Base-by-base conservation (phyloP, 805 yeast species). In the Barnettozyma vustinii region DNA sequence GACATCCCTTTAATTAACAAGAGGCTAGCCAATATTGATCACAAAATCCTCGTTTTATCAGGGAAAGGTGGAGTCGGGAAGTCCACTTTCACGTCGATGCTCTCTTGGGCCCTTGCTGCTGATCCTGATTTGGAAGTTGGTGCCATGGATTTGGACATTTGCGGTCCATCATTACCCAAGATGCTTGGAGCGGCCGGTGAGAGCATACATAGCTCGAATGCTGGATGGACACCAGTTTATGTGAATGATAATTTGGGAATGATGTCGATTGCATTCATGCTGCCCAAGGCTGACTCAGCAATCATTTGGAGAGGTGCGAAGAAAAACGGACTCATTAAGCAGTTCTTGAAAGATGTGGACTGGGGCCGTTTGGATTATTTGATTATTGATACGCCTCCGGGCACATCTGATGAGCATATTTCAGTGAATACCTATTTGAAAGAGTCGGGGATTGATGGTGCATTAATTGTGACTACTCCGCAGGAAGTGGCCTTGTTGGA, bases 51-150 rank as follows among this genome's bases (percentile, higher is more conserved):
- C 72, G 97, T 45, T 66, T 86, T 82, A 1, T 83, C 90, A 0
- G 95, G 94, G 6, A 87, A 87, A 66, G 95, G 97, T 15, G 99
- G 99, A 12, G 99, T 94, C 1, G 99, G 99, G 1, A 94, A 94
- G 65, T 88, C 97, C 0, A 94, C 99, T 0, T 92, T 94, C 64
- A 87, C 98, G 0, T 79, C 96, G 4, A 86, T 94, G 94, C 74
- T 94, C n/a, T 81, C 96, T 18, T 94, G 97, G 97, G 97, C 97
- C 0, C 68, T 94, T 37, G 91, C 98, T 3, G 84, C 90, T 1
- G 80, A 76, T 52, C 56, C 58, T 12, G 62, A 62, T 35, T 62
- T 84, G 25, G 98, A 94, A 63, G 84, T 94, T 10, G 99, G 98
- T 3, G 92, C 96, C 35, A 87, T 94, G 94, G 99, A 94, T 67